Evolutionary conservation across 148 eudicot species (phyloP).

Genomic region (Beta vulgaris): DNA sequence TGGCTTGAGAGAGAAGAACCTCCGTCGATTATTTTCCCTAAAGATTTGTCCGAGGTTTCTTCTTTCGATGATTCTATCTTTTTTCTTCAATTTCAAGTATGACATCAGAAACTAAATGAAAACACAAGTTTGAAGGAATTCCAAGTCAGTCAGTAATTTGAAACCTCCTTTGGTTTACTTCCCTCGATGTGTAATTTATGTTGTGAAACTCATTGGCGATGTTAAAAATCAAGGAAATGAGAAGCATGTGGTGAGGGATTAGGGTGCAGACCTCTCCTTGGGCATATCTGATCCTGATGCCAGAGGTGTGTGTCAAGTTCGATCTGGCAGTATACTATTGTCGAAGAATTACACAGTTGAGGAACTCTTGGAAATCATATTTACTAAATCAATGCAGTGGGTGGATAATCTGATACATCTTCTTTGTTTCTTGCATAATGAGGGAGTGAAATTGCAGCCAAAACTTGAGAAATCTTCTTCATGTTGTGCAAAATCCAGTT

Average conservation of each 20-base stretch:
- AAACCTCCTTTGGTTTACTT: constrained; percentile 74
- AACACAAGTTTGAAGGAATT: constrained; percentile 59
- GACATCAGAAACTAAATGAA: too few relatives aligned
- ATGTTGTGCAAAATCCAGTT: constrained; percentile 56
- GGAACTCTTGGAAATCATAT: constrained; percentile 59
- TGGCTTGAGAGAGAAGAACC: too few relatives aligned
- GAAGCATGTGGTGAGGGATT: constrained; percentile 40
- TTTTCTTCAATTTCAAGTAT: too few relatives aligned
- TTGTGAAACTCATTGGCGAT: constrained; percentile 68
- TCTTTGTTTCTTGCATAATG: constrained; percentile 69
- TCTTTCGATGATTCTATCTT: too few relatives aligned
- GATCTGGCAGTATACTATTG: constrained; percentile 40
- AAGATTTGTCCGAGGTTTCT: too few relatives aligned
- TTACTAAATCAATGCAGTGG: constrained; percentile 71
- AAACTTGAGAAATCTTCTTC: constrained; percentile 74
- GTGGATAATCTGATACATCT: constrained; percentile 75
- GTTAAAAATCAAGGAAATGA: constrained; percentile 44
- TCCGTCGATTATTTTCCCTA: too few relatives aligned
- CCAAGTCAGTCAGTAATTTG: constrained; percentile 44
- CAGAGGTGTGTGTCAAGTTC: constrained; percentile 43
- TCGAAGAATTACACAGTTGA: constrained; percentile 49
- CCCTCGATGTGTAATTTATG: constrained; percentile 64
- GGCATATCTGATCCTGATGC: constrained; percentile 32
- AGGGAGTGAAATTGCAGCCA: constrained; percentile 79
- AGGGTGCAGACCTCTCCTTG: constrained; percentile 28